These are phyloP conservation scores for Platanus orientalis DNA, from an alignment of 164 flowering plant genomes.

Conservation along the genomic window DNA sequence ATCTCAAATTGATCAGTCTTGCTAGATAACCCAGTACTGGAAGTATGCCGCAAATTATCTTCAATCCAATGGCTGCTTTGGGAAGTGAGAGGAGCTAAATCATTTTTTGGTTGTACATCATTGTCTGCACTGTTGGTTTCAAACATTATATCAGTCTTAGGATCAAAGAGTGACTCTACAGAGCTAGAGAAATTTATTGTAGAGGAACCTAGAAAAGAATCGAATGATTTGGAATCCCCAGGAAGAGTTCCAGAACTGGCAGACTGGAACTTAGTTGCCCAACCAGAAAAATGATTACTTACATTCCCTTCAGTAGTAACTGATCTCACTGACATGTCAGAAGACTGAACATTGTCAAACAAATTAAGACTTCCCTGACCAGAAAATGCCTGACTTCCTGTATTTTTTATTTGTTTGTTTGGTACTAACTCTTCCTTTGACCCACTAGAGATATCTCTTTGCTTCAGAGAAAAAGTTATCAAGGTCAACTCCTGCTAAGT, in stretches of 20 bases:
- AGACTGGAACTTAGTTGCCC: constrained; percentile 64
- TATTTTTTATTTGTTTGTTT: constrained; percentile 6
- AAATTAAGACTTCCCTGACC: constrained; percentile 31
- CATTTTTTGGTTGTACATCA: constrained; percentile 16
- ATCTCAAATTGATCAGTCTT: constrained; percentile 13
- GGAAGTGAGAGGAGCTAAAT: constrained; percentile 19
- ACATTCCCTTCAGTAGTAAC: constrained; percentile 17
- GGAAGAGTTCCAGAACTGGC: constrained; percentile 28
- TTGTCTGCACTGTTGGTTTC: not conserved
- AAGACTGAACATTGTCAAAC: constrained; percentile 34
- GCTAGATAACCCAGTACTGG: constrained; percentile 6
- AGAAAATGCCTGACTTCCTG: constrained; percentile 14
- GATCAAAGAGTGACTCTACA: constrained; percentile 27
- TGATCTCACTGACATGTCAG: constrained; percentile 19
- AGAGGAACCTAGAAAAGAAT: constrained; percentile 33
- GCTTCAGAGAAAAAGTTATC: constrained; percentile 40
- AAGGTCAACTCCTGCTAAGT: constrained; percentile 46
- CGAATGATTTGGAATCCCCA: constrained; percentile 23
- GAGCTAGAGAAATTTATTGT: constrained; percentile 23
- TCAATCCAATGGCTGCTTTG: constrained; percentile 24
- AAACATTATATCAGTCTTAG: constrained; percentile 14
- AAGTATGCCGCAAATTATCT: constrained; percentile 28
- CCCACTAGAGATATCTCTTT: constrained; percentile 12
- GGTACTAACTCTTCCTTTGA: constrained; percentile 19
- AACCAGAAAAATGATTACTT: constrained; percentile 39